A percentile compares a stretch with the other conserved stretches of the same genome.
phyloP scores from a whole-genome alignment of 2,329 filamentous ascomycete species.

The Trichocomaceae sp. region DNA sequence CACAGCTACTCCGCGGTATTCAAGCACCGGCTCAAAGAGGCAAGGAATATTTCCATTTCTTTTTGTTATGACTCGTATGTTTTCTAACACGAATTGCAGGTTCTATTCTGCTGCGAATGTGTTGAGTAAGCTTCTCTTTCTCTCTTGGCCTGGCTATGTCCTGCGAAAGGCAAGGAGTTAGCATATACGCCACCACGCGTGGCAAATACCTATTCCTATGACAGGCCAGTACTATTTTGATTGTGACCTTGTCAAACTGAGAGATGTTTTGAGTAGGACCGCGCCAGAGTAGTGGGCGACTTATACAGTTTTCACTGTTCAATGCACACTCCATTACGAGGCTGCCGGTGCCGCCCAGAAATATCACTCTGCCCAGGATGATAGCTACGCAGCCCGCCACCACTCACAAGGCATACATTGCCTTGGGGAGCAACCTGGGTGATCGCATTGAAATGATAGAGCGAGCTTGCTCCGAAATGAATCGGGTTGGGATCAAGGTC shows the following conservation, averaged over 20 bases:
- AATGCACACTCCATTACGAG: neutral
- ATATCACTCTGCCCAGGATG: neutral
- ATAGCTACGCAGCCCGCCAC: conserved; percentile 10
- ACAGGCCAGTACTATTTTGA: neutral
- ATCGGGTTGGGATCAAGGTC: conserved; percentile 63
- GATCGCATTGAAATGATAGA: conserved; percentile 82
- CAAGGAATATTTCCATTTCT: neutral
- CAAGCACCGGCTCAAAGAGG: neutral
- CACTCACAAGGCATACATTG: conserved; percentile 62
- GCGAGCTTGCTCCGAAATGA: conserved; percentile 71
- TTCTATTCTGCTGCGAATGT: neutral
- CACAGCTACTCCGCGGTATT: neutral
- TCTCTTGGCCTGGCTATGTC: neutral
- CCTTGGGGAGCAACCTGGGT: conserved; percentile 86
- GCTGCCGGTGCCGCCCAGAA: neutral
- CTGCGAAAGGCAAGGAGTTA: neutral
- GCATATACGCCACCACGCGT: conserved; percentile 1
- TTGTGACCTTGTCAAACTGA: neutral
- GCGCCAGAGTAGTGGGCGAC: neutral
- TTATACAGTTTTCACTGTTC: neutral
- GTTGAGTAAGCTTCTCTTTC: neutral
- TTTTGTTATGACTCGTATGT: neutral
- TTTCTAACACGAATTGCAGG: neutral
- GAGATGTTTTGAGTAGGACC: neutral
- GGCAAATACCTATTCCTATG: neutral